Conservation (phyloP, 176 grass and related monocot species). For the Lolium rigidum region DNA sequence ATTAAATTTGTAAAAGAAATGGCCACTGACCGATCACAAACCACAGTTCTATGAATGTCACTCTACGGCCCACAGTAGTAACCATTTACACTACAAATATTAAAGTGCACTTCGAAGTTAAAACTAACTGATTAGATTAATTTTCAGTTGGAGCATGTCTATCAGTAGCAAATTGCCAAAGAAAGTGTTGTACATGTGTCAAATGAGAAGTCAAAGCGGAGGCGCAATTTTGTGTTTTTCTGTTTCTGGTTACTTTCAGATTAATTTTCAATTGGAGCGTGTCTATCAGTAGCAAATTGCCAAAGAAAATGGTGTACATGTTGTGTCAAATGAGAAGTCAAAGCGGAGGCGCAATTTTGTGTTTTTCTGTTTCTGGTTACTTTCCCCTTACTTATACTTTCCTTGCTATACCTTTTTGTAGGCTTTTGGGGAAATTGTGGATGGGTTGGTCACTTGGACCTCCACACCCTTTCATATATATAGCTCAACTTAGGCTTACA, state of each 20-base stretch:
- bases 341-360: not conserved
- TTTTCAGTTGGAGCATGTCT: constrained; percentile 14
- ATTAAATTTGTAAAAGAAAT: not conserved
- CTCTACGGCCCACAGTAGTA: not conserved
- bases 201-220: constrained; percentile 20
- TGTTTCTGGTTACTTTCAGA: not conserved
- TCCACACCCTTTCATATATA: too few species aligned
- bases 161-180: not conserved
- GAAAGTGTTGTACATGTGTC: not conserved
- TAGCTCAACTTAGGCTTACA: too few species aligned
- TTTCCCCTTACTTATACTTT: constrained; percentile 7
- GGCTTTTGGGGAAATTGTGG: too few species aligned
- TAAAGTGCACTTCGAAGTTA: constrained; percentile 7
- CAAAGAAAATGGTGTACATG: not conserved
- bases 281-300: not conserved
- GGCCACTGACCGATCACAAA: not conserved
- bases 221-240: not conserved
- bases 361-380: not conserved
- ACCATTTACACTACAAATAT: not conserved
- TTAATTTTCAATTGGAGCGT: constrained; percentile 18
- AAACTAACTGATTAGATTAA: not conserved
- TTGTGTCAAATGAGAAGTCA: constrained; percentile 21
- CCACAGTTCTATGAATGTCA: constrained; percentile 1
- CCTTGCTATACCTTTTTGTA: not conserved
- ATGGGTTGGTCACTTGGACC: too few species aligned